These are phyloP conservation scores for Candida boidinii DNA, from an alignment of 805 yeast species.

Conservation along the genomic window DNA sequence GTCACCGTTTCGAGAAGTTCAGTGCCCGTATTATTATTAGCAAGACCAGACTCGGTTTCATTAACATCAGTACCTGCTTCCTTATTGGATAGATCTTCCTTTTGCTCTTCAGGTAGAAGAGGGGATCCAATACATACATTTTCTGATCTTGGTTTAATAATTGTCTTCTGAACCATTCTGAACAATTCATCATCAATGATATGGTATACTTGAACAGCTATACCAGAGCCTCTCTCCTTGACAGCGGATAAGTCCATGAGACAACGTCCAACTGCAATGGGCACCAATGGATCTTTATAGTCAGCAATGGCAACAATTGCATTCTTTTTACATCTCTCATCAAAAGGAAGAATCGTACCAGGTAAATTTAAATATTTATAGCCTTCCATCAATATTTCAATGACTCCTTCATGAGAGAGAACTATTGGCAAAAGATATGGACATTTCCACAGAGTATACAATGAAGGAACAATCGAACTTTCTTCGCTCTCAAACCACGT, in stretches of 20 bases:
- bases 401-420: constrained; percentile 64
- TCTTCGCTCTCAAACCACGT: constrained; percentile 62
- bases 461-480: constrained; percentile 51
- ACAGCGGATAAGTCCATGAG: constrained; percentile 35
- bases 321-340: constrained; percentile 38
- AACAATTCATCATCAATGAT: constrained; percentile 57
- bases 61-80: constrained; percentile 1
- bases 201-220: constrained; percentile 71
- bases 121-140: constrained; percentile 11
- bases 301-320: constrained; percentile 65
- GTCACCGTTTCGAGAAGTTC: too few species aligned
- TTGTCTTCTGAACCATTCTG: constrained; percentile 39
- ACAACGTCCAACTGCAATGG: constrained; percentile 67
- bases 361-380: constrained; percentile 80
- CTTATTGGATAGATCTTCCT: constrained; percentile 9
- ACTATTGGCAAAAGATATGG: constrained; percentile 62
- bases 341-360: constrained; percentile 59
- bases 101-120: constrained; percentile 9
- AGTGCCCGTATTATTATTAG: too few species aligned
- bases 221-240: constrained; percentile 58
- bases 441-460: constrained; percentile 62
- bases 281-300: constrained; percentile 48
- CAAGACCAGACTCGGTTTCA: constrained; percentile 1
- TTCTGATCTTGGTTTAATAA: constrained; percentile 32
- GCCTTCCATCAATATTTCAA: constrained; percentile 63